Conservation (phyloP, 2,329 filamentous ascomycete genomes). For the Trichoderma atroviride region DNA sequence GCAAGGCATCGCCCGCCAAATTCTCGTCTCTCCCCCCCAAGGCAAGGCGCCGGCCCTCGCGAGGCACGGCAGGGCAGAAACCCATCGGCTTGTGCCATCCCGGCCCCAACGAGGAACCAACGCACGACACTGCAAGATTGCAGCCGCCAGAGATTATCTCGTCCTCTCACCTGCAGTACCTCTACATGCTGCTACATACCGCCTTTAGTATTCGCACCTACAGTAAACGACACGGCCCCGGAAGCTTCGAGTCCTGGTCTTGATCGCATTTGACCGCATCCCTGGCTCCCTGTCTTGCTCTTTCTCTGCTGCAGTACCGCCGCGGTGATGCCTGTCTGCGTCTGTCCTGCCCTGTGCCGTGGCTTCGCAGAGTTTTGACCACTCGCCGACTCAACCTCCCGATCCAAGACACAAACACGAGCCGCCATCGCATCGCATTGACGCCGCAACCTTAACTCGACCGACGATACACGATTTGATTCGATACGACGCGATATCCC, state of each 20-base stretch:
- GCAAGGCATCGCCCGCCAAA: constrained; percentile 11
- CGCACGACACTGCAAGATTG: not conserved
- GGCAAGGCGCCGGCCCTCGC: not conserved
- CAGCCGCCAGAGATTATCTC: not conserved
- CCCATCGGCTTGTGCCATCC: constrained; percentile 28
- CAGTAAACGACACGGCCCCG: not conserved
- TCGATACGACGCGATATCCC: not conserved
- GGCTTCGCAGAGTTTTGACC: constrained; percentile 22
- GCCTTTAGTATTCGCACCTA: not conserved
- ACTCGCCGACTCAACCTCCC: constrained; percentile 1
- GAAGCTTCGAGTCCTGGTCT: not conserved
- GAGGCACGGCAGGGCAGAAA: constrained; percentile 21
- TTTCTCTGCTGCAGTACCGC: not conserved
- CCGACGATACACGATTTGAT: not conserved
- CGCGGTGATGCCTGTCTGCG: constrained; percentile 22
- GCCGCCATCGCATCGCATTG: not conserved
- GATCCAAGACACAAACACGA: not conserved
- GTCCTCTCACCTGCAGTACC: not conserved
- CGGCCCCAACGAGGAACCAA: constrained; percentile 4
- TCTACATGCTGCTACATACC: not conserved
- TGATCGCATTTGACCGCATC: not conserved
- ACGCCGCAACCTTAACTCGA: not conserved
- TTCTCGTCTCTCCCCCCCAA: not conserved
- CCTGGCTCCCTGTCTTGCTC: not conserved
- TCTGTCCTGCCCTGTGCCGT: constrained; percentile 15